Conservation (phyloP, 306 rosid species). For the Cucurbita moschata region DNA sequence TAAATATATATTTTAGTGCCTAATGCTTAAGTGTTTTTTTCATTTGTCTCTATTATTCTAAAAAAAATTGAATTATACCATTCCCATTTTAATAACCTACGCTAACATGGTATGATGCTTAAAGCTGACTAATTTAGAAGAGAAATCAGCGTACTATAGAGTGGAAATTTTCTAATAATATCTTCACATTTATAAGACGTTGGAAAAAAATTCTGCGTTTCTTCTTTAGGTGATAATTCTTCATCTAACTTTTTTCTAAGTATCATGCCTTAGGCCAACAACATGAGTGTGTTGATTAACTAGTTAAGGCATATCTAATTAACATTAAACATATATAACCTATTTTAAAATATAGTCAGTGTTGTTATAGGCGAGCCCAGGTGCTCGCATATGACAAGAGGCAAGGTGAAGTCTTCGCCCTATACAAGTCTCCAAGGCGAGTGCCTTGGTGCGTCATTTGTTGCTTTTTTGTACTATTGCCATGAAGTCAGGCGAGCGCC, state of each 20-base stretch:
- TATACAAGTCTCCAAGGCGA: not conserved
- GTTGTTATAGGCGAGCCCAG: too few relatives aligned
- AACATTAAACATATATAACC: not conserved
- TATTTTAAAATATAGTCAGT: too few relatives aligned
- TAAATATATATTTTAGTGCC: not conserved
- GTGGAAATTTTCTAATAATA: too few relatives aligned
- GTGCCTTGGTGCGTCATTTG: not conserved
- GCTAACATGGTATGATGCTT: not conserved
- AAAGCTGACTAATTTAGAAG: not conserved
- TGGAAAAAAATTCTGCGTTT: not conserved
- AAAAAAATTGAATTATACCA: not conserved
- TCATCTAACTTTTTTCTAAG: not conserved
- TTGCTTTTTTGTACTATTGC: not conserved
- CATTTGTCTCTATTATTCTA: not conserved
- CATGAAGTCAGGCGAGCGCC: not conserved
- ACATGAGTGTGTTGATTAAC: not conserved
- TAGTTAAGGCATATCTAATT: not conserved
- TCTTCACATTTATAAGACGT: not conserved
- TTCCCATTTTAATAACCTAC: not conserved
- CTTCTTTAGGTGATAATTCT: not conserved
- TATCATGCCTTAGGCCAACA: not conserved
- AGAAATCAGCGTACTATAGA: not conserved
- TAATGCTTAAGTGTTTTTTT: not conserved
- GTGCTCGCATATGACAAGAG: not conserved
- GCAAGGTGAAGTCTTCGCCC: not conserved